These are phyloP conservation scores for Penicillium verhagenii DNA, from an alignment of 495 filamentous ascomycete genomes.

Conservation along the genomic window DNA sequence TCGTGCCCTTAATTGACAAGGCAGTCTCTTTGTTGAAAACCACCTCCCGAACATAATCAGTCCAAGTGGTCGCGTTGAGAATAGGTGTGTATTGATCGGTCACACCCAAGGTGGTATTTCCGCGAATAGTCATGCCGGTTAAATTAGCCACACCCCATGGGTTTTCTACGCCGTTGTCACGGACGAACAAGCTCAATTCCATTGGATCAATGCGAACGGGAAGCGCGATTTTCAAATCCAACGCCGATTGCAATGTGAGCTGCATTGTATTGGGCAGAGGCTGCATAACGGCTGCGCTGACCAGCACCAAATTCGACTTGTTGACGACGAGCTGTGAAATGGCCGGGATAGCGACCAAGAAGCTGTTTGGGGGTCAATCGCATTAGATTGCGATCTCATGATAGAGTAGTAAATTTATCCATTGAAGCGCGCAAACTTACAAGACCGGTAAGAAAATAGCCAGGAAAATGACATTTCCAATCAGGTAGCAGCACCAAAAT, in stretches of 20 bases:
- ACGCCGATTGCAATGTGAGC: constrained; percentile 33
- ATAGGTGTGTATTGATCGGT: constrained; percentile 23
- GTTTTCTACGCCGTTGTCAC: constrained; percentile 22
- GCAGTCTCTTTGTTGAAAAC: constrained; percentile 30
- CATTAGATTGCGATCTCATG: neutral
- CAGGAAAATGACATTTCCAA: constrained; percentile 26
- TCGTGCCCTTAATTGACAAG: constrained; percentile 31
- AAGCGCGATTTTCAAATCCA: constrained; percentile 36
- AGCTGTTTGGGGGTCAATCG: constrained; percentile 22
- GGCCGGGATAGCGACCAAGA: constrained; percentile 42
- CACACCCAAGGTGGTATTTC: constrained; percentile 36
- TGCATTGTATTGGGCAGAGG: constrained; percentile 32
- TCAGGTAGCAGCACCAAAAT: constrained; percentile 41
- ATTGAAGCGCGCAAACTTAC: constrained; percentile 24
- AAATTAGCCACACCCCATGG: constrained; percentile 29
- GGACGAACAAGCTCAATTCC: constrained; percentile 32
- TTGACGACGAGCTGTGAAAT: constrained; percentile 43
- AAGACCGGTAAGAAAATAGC: constrained; percentile 42
- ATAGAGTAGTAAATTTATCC: neutral
- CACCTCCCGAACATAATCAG: constrained; percentile 33
- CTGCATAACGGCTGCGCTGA: constrained; percentile 33
- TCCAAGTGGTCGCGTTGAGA: constrained; percentile 28
- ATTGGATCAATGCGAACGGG: constrained; percentile 41
- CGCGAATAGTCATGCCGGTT: constrained; percentile 27
- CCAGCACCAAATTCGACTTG: constrained; percentile 38